Percentiles rank a stretch among this genome's conserved stretches.
phyloP scores from a whole-genome alignment of 768 basidiomycete genomes.

The Sarcodon sp. region DNA sequence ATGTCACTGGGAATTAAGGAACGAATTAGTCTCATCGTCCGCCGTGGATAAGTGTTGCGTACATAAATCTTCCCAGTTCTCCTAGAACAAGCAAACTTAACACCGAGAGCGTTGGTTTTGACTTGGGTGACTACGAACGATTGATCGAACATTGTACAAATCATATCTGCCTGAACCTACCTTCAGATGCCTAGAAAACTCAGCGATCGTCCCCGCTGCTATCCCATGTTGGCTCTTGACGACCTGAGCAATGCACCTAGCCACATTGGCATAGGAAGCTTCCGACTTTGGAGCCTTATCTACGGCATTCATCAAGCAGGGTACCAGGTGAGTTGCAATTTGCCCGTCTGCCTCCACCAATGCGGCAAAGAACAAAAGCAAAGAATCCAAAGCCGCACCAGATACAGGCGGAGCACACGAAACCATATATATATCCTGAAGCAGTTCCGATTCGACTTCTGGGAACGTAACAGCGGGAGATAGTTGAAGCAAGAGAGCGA shows the following conservation, averaged over 20 bases:
- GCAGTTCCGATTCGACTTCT: slow-evolving; percentile 58
- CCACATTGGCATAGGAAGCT: slow-evolving; percentile 53
- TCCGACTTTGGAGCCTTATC: slow-evolving; percentile 54
- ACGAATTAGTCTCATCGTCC: neutral
- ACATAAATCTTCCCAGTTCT: slow-evolving; percentile 90
- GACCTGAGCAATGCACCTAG: slow-evolving; percentile 76
- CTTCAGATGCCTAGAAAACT: slow-evolving; percentile 75
- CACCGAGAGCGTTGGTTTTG: slow-evolving; percentile 54
- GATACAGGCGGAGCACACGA: slow-evolving; percentile 72
- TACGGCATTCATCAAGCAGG: slow-evolving; percentile 51
- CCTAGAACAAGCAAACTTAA: slow-evolving; percentile 84
- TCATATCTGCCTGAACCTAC: slow-evolving; percentile 18
- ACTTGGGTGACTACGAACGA: slow-evolving; percentile 29
- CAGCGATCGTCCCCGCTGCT: slow-evolving; percentile 73
- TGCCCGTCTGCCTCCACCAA: slow-evolving; percentile 76
- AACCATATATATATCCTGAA: slow-evolving; percentile 52
- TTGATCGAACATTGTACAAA: neutral
- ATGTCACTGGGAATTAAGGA: slow-evolving; percentile 54
- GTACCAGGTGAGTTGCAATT: slow-evolving; percentile 74
- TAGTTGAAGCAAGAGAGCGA: slow-evolving; percentile 57
- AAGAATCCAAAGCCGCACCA: slow-evolving; percentile 65
- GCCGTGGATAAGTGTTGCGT: slow-evolving; percentile 12
- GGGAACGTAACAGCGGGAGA: slow-evolving; percentile 61
- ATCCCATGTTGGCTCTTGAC: slow-evolving; percentile 58
- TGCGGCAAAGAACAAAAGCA: slow-evolving; percentile 71